Base-by-base conservation (phyloP, 352 stramenopile genomes). In the Phytopythium kandeliae region DNA sequence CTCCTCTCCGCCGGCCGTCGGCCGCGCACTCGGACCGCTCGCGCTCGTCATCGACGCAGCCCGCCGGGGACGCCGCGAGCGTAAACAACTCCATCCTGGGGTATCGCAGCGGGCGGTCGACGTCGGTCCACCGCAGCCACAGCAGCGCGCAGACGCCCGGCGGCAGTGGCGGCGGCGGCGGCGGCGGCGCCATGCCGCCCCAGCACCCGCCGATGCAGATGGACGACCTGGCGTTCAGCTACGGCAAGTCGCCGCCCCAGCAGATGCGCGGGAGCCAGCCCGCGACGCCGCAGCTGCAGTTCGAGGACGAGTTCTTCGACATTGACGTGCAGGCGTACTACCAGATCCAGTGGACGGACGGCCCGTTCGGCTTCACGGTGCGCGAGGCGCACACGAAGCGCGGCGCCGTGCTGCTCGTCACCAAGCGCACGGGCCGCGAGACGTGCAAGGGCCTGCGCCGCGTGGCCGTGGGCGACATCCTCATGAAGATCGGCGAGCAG, bases 361-460 rank as follows among this genome's bases (percentile, higher is more conserved):
- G 82, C 19, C 77, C 82, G 21, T 92, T 92, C 46, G 82, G 82
- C 13, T 81, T 86, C 44, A 92, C 76, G 0, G 79, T 92, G 22
- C 79, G 81, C n/a, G 82, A 91, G 55, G 78, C 76, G 5, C 66
- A 78, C 47, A 88, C 79, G 15, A 75, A 83, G 26, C 66, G 69
- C 15, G 82, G 82, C 3, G 58, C 82, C 3, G 73, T 90, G 26
- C 71, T 89, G 47, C 66, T 92, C 22, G 76, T 92, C 48, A 91
- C 79, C n/a, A 87, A 89, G 47, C 78, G 78, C 25, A 92, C 82
- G 5, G 79, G 78, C 40, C 86, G 86, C 43, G 70, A 64, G 38
- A 92, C 79, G 17, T 92, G 82, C 49, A 68, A 72, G n/a, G 82
- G 79, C 47, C 62, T 92, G 37, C 73, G 71, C 9, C 78, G 82